A percentile compares a stretch with the other conserved stretches of the same genome.
These are phyloP conservation scores for Colletotrichum orchidophilum DNA, from an alignment of 2,329 filamentous ascomycete species.

Conservation along the genomic window DNA sequence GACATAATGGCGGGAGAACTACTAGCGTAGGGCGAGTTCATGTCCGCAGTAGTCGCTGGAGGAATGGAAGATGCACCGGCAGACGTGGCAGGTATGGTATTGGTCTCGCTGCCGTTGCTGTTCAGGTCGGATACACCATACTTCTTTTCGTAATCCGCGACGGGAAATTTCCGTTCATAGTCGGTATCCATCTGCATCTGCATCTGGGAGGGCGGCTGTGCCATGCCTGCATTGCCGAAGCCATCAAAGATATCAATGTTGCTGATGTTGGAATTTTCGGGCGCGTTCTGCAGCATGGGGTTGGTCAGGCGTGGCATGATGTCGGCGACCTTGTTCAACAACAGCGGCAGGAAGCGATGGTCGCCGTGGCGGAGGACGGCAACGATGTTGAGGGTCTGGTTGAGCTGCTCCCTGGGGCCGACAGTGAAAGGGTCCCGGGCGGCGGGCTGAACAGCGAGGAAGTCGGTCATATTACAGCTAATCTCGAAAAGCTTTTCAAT, in stretches of 20 bases:
- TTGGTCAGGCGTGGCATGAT: conserved; percentile 70
- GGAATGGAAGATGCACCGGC: conserved; percentile 39
- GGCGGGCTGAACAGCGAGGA: conserved; percentile 72
- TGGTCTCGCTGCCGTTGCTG: conserved; percentile 46
- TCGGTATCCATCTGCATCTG: conserved; percentile 57
- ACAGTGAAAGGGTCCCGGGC: conserved; percentile 69
- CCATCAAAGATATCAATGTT: conserved; percentile 73
- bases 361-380: conserved; percentile 79
- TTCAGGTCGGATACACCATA: conserved; percentile 49
- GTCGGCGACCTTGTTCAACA: conserved; percentile 80
- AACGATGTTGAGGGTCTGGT: conserved; percentile 73
- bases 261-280: conserved; percentile 62
- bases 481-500: conserved; percentile 85
- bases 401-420: conserved; percentile 78
- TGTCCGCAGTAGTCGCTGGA: conserved; percentile 45
- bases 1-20: conserved; percentile 65
- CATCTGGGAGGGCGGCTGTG: conserved; percentile 55
- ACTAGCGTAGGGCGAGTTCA: conserved; percentile 61
- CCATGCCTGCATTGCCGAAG: conserved; percentile 71
- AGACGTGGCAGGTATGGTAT: conserved; percentile 42
- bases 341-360: conserved; percentile 78
- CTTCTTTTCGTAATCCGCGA: conserved; percentile 54
- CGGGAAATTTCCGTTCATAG: conserved; percentile 55
- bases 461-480: conserved; percentile 76
- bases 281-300: conserved; percentile 67